phyloP scores from a whole-genome alignment of 306 rosid genomes.

The Inga laurina region DNA sequence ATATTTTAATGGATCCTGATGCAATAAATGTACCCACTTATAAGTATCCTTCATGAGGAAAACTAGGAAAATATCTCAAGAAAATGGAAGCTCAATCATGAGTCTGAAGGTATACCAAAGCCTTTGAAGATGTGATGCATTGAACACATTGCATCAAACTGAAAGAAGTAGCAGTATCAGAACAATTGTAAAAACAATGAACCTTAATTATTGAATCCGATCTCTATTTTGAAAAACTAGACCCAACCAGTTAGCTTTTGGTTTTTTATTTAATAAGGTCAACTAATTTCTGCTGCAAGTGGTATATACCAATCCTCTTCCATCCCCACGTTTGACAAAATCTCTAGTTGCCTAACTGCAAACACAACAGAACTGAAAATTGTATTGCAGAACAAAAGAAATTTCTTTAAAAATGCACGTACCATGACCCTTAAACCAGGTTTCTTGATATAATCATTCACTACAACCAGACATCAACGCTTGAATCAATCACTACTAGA shows the following conservation, averaged over 20 bases:
- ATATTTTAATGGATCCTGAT: neutral
- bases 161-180: constrained; percentile 17
- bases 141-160: neutral
- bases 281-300: constrained; percentile 47
- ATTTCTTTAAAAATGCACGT: too few species aligned
- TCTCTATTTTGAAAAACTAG: constrained; percentile 21
- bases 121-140: neutral
- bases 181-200: neutral
- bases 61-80: neutral
- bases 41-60: neutral
- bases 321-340: neutral
- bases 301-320: neutral
- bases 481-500: too few species aligned
- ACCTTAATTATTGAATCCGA: neutral
- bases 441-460: too few species aligned
- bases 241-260: constrained; percentile 18
- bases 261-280: constrained; percentile 73
- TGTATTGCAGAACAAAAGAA: too few species aligned
- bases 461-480: too few species aligned
- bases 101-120: neutral
- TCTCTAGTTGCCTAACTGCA: too few species aligned
- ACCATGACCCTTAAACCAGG: too few species aligned
- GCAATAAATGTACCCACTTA: neutral
- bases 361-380: too few species aligned
- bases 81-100: neutral